These are phyloP conservation scores for Claviceps capensis DNA, from an alignment of 2,329 filamentous ascomycete genomes.

Conservation along the genomic window DNA sequence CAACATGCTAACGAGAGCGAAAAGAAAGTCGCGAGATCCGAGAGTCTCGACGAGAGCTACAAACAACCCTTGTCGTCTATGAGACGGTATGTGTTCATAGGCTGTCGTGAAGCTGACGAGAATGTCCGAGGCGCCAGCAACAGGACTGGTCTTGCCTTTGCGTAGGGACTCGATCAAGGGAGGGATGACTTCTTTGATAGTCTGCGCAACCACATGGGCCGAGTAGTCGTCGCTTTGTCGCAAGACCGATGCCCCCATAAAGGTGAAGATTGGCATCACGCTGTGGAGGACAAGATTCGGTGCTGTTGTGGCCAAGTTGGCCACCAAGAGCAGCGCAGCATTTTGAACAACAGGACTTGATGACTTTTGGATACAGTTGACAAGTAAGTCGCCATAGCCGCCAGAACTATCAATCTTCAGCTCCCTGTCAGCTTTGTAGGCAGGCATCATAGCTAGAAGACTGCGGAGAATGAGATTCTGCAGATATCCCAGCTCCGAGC, in stretches of 20 bases:
- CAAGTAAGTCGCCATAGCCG: conserved; percentile 78
- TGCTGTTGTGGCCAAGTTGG: conserved; percentile 71
- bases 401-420: conserved; percentile 62
- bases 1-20: conserved; percentile 76
- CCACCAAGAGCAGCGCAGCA: conserved; percentile 74
- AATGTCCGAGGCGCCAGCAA: conserved; percentile 75
- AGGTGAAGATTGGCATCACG: conserved; percentile 98
- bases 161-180: conserved; percentile 77
- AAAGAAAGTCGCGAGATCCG: conserved; percentile 75
- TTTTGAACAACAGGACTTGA: conserved; percentile 91
- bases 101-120: conserved; percentile 93
- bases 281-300: conserved; percentile 90
- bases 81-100: conserved; percentile 87
- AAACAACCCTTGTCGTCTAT: conserved; percentile 73
- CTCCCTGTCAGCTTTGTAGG: conserved; percentile 47
- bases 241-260: conserved; percentile 86
- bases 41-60: conserved; percentile 73
- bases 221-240: conserved; percentile 95
- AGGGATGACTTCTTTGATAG: conserved; percentile 86
- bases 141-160: conserved; percentile 61
- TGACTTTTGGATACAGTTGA: conserved; percentile 87
- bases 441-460: conserved; percentile 70
- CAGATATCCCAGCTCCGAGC: conserved; percentile 80
- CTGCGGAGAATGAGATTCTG: conserved; percentile 74
- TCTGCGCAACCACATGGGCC: conserved; percentile 88